A percentile compares a stretch with the other conserved stretches of the same genome.
Evolutionary conservation across 108 stramenopile species (phyloP).

Genomic region (Cyclotella atomus): DNA sequence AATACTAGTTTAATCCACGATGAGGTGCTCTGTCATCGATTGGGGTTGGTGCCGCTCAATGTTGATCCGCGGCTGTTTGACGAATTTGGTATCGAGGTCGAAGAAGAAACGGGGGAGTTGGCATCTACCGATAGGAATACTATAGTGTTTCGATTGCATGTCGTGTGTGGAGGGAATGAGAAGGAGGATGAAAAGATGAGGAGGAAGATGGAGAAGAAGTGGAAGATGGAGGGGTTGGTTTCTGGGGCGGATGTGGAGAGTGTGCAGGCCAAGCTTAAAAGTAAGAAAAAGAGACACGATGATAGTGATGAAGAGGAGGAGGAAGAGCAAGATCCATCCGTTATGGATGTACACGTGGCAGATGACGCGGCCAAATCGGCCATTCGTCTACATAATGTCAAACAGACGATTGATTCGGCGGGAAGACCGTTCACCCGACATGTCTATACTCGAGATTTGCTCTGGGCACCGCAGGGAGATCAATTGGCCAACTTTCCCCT

Average conservation of each 20-base stretch:
- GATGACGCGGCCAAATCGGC: slow-evolving; percentile 50
- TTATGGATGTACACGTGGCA: slow-evolving; percentile 49
- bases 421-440: slow-evolving; percentile 85
- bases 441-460: slow-evolving; percentile 77
- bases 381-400: slow-evolving; percentile 29
- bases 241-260: slow-evolving; percentile 26
- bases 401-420: slow-evolving; percentile 71
- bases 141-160: slow-evolving; percentile 87
- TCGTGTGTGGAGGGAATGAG: slow-evolving; percentile 60
- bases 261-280: slow-evolving; percentile 9
- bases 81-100: slow-evolving; percentile 65
- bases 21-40: slow-evolving; percentile 94
- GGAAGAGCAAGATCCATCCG: slow-evolving; percentile 52
- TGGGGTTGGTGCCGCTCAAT: slow-evolving; percentile 93
- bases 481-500: slow-evolving; percentile 74
- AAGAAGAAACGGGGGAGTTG: slow-evolving; percentile 42
- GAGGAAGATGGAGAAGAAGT: slow-evolving; percentile 28
- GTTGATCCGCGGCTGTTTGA: slow-evolving; percentile 81
- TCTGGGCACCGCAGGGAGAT: slow-evolving; percentile 94
- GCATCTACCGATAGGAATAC: slow-evolving; percentile 87
- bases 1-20: slow-evolving; percentile 93
- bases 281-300: background rate
- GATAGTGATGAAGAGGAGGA: slow-evolving; percentile 21
- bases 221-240: slow-evolving; percentile 38
- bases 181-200: slow-evolving; percentile 37